Conservation (phyloP, 768 basidiomycete genomes). For the Termitomyces sp. region DNA sequence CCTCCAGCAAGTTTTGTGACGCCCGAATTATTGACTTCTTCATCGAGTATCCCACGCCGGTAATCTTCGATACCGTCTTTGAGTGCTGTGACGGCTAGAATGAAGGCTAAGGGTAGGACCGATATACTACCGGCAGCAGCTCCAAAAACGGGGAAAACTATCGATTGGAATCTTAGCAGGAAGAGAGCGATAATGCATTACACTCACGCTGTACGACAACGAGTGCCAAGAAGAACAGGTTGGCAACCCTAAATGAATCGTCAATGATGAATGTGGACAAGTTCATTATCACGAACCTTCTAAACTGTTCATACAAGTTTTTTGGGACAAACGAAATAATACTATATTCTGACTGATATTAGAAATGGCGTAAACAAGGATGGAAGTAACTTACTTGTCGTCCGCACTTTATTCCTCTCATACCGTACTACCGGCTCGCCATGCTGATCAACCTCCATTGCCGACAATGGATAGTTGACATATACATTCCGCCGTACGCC, state of each 20-base stretch:
- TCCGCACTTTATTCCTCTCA: constrained; percentile 88
- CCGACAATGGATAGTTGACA: constrained; percentile 66
- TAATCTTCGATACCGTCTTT: constrained; percentile 98
- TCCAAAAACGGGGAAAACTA: constrained; percentile 89
- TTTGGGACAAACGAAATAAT: constrained; percentile 86
- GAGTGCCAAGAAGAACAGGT: constrained; percentile 85
- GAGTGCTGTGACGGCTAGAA: constrained; percentile 82
- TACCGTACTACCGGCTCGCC: constrained; percentile 83
- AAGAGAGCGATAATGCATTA: background rate
- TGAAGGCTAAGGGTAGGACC: constrained; percentile 82
- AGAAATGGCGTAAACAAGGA: background rate
- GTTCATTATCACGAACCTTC: constrained; percentile 47
- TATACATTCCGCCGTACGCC: constrained; percentile 71
- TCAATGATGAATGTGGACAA: background rate
- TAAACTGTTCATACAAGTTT: constrained; percentile 93
- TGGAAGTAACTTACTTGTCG: constrained; percentile 64
- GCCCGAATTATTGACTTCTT: constrained; percentile 93
- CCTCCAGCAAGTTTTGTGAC: constrained; percentile 78
- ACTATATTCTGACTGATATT: constrained; percentile 66
- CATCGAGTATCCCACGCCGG: constrained; percentile 80
- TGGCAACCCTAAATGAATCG: constrained; percentile 57
- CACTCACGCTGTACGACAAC: constrained; percentile 72
- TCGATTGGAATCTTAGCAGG: constrained; percentile 1
- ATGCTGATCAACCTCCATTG: constrained; percentile 55
- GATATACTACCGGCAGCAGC: constrained; percentile 78